A percentile compares a stretch with the other conserved stretches of the same genome.
These are phyloP conservation scores for Lactifluus hygrophoroides DNA, from an alignment of 768 basidiomycete genomes.

Conservation along the genomic window DNA sequence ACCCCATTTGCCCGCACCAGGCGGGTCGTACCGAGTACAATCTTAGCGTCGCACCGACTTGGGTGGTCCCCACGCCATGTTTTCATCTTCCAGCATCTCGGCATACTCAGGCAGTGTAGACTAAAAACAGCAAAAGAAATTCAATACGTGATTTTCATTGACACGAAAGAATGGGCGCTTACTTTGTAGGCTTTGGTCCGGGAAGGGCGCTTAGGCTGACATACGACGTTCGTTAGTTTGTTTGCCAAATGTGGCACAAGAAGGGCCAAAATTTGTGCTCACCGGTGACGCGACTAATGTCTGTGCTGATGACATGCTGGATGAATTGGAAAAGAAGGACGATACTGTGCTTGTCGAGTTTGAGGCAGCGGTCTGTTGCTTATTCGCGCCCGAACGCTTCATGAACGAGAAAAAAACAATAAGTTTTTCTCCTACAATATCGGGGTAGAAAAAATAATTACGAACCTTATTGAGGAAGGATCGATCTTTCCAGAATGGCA, in stretches of 20 bases:
- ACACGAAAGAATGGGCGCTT: background rate
- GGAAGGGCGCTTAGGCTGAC: background rate
- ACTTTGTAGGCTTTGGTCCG: background rate
- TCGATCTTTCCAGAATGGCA: background rate
- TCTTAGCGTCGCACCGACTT: conserved; percentile 6
- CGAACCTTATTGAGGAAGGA: background rate
- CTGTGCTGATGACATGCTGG: background rate
- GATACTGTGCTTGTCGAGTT: background rate
- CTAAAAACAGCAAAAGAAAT: background rate
- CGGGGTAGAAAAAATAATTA: background rate
- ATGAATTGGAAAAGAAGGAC: background rate
- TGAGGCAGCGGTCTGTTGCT: background rate
- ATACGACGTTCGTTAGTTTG: background rate
- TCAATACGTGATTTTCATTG: background rate
- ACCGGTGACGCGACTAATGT: background rate
- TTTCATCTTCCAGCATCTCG: conserved; percentile 28
- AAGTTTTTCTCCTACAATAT: background rate
- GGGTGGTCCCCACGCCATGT: conserved; percentile 27
- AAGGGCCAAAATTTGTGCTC: background rate
- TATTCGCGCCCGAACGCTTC: background rate
- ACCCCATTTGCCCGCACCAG: background rate
- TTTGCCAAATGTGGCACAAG: background rate
- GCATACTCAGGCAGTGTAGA: conserved; percentile 9
- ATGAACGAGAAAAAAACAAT: background rate
- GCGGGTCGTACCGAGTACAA: background rate